phyloP scores from a whole-genome alignment of 805 yeast species.

The Clavispora santaluciae region DNA sequence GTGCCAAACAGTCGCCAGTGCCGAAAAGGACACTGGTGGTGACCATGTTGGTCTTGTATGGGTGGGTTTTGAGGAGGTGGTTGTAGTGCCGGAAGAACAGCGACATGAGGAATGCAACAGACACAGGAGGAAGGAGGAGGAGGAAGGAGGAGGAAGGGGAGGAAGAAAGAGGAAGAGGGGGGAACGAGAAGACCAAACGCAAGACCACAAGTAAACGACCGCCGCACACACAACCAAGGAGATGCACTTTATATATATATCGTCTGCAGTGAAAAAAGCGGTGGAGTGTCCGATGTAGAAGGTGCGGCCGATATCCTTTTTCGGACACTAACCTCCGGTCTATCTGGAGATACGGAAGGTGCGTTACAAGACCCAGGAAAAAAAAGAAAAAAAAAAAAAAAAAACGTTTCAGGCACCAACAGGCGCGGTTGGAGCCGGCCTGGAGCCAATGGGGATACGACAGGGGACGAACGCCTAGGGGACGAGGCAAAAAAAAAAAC shows the following conservation, averaged over 20 bases:
- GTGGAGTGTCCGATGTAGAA: background rate
- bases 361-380: background rate
- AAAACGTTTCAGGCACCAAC: background rate
- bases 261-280: background rate
- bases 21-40: conserved; percentile 48
- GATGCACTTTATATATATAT: background rate
- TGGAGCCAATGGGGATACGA: too few relatives aligned
- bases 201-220: background rate
- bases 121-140: background rate
- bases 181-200: background rate
- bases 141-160: background rate
- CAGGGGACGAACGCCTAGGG: too few relatives aligned
- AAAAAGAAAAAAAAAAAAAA: background rate
- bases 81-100: conserved; percentile 18
- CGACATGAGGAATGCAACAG: conserved; percentile 7
- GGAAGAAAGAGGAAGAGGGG: background rate
- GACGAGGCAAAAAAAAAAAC: too few relatives aligned
- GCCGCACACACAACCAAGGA: background rate
- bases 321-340: conserved; percentile 1
- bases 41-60: conserved; percentile 50
- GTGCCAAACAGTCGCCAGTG: conserved; percentile 40
- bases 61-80: conserved; percentile 36
- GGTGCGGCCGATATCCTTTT: conserved; percentile 1
- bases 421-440: too few relatives aligned
- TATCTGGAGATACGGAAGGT: background rate